Percentiles rank a stretch among this genome's conserved stretches.
These are phyloP conservation scores for Serendipita sp. DNA, from an alignment of 768 basidiomycete species.

Conservation along the genomic window DNA sequence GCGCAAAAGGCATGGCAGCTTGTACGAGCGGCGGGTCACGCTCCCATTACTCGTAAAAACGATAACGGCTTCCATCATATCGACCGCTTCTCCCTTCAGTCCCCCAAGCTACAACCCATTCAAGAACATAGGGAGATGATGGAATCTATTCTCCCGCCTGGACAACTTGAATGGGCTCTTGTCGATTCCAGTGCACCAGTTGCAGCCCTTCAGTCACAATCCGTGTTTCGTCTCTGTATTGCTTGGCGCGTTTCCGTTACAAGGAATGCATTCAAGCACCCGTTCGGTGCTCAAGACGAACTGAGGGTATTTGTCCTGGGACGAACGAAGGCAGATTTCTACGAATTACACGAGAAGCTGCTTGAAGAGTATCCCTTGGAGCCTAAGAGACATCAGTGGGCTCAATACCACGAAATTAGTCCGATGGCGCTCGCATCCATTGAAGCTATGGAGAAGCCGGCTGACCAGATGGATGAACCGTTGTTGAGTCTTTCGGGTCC, in stretches of 20 bases:
- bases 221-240: not conserved
- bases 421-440: not conserved
- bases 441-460: not conserved
- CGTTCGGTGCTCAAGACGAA: not conserved
- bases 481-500: not conserved
- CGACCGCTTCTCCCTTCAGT: not conserved
- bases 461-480: not conserved
- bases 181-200: not conserved
- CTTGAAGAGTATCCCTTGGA: not conserved
- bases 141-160: not conserved
- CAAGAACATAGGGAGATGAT: not conserved
- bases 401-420: not conserved
- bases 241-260: not conserved
- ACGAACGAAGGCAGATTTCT: not conserved
- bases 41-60: not conserved
- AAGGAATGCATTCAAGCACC: not conserved
- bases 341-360: not conserved
- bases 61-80: no score
- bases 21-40: not conserved
- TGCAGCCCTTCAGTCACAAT: not conserved
- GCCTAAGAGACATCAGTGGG: not conserved
- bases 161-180: not conserved
- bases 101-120: not conserved
- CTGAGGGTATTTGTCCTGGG: not conserved
- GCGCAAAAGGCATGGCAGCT: slow-evolving; percentile 6